A percentile compares a stretch with the other conserved stretches of the same genome.
Evolutionary conservation across 2,329 filamentous ascomycete genomes (phyloP).

Genomic region (Diplocarpon mali): DNA sequence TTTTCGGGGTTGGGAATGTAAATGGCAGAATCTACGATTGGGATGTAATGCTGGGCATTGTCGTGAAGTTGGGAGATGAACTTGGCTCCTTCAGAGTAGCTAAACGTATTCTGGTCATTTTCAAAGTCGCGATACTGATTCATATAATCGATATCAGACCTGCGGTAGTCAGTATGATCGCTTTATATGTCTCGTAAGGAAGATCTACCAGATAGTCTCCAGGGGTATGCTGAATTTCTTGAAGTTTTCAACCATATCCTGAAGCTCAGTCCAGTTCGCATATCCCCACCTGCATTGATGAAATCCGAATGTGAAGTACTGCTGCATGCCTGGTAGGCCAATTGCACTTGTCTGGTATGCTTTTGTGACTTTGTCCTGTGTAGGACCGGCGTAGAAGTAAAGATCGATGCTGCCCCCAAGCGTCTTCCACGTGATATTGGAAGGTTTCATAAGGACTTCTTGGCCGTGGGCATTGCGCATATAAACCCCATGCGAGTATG

Average conservation of each 20-base stretch:
- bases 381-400: slow-evolving; percentile 68
- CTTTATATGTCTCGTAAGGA: slow-evolving; percentile 30
- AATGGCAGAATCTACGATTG: slow-evolving; percentile 63
- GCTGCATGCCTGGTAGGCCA: slow-evolving; percentile 66
- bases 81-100: slow-evolving; percentile 44
- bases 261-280: slow-evolving; percentile 55
- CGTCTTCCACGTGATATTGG: slow-evolving; percentile 60
- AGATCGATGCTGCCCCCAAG: slow-evolving; percentile 70
- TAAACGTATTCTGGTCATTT: slow-evolving; percentile 45
- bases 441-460: slow-evolving; percentile 54
- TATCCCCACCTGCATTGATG: slow-evolving; percentile 84
- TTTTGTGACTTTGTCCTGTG: slow-evolving; percentile 54
- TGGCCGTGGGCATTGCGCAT: slow-evolving; percentile 67
- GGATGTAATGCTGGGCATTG: slow-evolving; percentile 47
- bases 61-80: slow-evolving; percentile 51
- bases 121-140: slow-evolving; percentile 49
- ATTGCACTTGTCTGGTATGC: slow-evolving; percentile 57
- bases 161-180: slow-evolving; percentile 17
- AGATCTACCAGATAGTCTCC: slow-evolving; percentile 56
- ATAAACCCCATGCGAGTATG: slow-evolving; percentile 67
- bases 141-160: slow-evolving; percentile 65
- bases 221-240: slow-evolving; percentile 53
- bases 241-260: slow-evolving; percentile 58
- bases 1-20: slow-evolving; percentile 66
- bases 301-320: slow-evolving; percentile 72